Conservation (phyloP, 1,284 basidiomycete genomes). For the Afroboletus lepidellus region DNA sequence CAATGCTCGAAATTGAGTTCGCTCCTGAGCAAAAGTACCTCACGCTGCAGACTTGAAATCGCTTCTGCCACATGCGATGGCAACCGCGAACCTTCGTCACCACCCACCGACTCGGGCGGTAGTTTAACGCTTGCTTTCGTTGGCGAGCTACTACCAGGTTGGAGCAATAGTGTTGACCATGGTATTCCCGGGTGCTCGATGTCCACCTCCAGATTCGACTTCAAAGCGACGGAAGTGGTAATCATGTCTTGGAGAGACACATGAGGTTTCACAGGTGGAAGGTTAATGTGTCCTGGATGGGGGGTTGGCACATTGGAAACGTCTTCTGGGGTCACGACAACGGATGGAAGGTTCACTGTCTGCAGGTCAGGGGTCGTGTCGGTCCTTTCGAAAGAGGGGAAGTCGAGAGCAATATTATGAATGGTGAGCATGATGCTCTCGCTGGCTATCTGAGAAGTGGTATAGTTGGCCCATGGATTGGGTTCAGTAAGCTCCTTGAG, state of each 20-base stretch:
- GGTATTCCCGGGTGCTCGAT: conserved; percentile 45
- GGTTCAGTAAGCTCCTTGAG: conserved; percentile 60
- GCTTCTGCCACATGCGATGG: conserved; percentile 55
- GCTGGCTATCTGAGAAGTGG: conserved; percentile 64
- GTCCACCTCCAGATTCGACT: conserved; percentile 62
- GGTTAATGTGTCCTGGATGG: conserved; percentile 23
- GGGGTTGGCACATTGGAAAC: conserved; percentile 25
- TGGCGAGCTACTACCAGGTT: conserved; percentile 23
- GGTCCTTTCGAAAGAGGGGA: conserved; percentile 18
- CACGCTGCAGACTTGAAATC: conserved; percentile 68
- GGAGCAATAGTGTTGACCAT: conserved; percentile 49
- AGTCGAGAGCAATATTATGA: conserved; percentile 50
- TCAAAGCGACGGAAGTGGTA: conserved; percentile 63
- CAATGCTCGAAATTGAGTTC: conserved; percentile 82
- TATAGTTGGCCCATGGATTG: conserved; percentile 67
- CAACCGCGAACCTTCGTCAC: conserved; percentile 27
- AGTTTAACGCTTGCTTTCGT: conserved; percentile 13
- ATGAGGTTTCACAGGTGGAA: conserved; percentile 36
- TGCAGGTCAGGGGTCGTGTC: conserved; percentile 6
- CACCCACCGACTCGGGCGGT: conserved; percentile 11
- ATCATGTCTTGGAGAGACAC: conserved; percentile 74
- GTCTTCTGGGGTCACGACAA: conserved; percentile 17
- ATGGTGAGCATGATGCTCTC: conserved; percentile 72
- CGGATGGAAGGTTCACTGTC: conserved; percentile 2
- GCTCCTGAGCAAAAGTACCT: conserved; percentile 68